Percentiles rank a stretch among this genome's conserved stretches.
Evolutionary conservation across 164 flowering plant species (phyloP).

Genomic region (Taxillus chinensis): DNA sequence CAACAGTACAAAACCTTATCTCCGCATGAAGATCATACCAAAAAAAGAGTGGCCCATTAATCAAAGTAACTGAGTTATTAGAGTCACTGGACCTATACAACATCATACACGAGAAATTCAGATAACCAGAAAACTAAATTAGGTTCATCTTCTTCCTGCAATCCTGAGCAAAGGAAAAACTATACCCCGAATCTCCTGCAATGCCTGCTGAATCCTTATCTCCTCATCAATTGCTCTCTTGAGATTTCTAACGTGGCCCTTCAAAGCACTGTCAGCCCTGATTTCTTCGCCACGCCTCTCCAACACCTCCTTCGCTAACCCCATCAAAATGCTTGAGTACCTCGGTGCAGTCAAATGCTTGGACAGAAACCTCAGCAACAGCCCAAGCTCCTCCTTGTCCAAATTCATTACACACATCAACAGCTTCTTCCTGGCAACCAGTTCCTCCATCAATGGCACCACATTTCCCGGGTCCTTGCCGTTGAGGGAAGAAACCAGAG

Average conservation of each 20-base stretch:
- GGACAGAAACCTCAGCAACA: slow-evolving; percentile 56
- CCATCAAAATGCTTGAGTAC: slow-evolving; percentile 50
- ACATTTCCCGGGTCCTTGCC: slow-evolving; percentile 44
- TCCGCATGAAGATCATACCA: no score
- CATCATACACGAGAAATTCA: no score
- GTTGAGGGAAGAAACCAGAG: slow-evolving; percentile 54
- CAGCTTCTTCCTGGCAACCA: slow-evolving; percentile 72
- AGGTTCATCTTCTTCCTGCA: slow-evolving; percentile 42
- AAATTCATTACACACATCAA: slow-evolving; percentile 61
- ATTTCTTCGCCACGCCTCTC: slow-evolving; percentile 55
- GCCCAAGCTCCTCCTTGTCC: slow-evolving; percentile 64
- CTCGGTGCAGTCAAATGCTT: slow-evolving; percentile 48
- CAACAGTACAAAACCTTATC: no score
- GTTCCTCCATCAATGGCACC: slow-evolving; percentile 88
- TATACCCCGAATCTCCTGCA: slow-evolving; percentile 86
- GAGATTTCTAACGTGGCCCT: slow-evolving; percentile 43
- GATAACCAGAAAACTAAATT: no score
- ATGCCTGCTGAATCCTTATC: slow-evolving; percentile 54
- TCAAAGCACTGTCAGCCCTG: slow-evolving; percentile 32
- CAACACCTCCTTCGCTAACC: slow-evolving; percentile 53
- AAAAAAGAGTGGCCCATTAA: no score
- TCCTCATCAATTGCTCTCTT: slow-evolving; percentile 69
- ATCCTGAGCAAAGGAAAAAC: slow-evolving; percentile 72
- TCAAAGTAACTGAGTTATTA: no score
- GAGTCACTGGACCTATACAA: no score